phyloP scores from a whole-genome alignment of 2,329 filamentous ascomycete genomes.

The Paracoccidioides brasiliensis region DNA sequence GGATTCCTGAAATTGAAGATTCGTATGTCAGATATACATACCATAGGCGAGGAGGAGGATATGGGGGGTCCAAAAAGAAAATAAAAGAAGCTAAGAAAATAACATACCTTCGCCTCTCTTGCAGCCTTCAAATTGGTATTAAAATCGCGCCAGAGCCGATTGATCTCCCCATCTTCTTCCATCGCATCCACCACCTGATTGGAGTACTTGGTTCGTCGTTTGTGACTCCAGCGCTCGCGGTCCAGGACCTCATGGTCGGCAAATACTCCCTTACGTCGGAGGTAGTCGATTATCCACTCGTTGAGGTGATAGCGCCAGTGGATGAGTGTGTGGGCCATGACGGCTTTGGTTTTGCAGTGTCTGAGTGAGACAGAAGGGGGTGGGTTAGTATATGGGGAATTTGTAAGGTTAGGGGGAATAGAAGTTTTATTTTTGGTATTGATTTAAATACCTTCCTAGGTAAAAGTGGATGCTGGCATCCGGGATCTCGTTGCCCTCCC shows the following conservation, averaged over 20 bases:
- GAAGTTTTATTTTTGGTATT: background rate
- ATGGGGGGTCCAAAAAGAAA: background rate
- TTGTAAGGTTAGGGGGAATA: background rate
- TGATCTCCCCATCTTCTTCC: conserved; percentile 46
- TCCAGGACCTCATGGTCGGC: conserved; percentile 44
- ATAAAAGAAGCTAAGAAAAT: background rate
- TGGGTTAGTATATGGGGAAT: background rate
- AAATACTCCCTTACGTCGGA: conserved; percentile 47
- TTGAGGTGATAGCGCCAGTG: conserved; percentile 70
- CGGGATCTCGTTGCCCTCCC: conserved; percentile 36
- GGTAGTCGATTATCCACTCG: conserved; percentile 52
- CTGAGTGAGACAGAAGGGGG: conserved; percentile 12
- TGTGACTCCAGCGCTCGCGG: conserved; percentile 48
- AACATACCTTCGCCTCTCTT: conserved; percentile 35
- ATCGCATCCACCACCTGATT: conserved; percentile 53
- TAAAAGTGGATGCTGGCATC: conserved; percentile 37
- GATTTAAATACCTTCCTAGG: conserved; percentile 36
- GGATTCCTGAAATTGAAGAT: conserved; percentile 4
- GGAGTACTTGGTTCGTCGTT: conserved; percentile 47
- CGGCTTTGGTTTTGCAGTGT: conserved; percentile 51
- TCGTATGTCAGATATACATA: background rate
- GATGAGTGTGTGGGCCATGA: conserved; percentile 55
- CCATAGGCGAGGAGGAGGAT: background rate
- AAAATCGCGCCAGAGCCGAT: conserved; percentile 52
- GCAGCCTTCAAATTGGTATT: conserved; percentile 48